Evolutionary conservation across 2,329 filamentous ascomycete species (phyloP), one percentile per base, ranked within the genome.

Genomic region (Mariannaea elegans): DNA sequence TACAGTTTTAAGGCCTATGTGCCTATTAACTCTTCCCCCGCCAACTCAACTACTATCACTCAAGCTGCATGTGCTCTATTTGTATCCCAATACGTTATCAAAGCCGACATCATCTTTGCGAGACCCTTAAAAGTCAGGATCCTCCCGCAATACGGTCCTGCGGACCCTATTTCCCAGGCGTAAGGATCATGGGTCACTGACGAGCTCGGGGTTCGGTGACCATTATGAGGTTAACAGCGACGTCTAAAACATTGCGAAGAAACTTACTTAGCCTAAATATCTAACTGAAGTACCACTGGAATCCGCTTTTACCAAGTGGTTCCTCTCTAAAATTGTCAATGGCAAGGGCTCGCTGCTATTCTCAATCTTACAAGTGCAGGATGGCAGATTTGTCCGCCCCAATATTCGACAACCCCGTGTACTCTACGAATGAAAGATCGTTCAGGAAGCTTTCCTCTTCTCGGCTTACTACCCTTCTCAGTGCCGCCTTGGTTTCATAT

Each of bases 281-380:
- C 77, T 85, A 65, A 81, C 82, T 4, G 79, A 78, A 5, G 84
- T 87, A 68, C 82, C 83, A 0, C 79, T 84, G 8, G 88, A 87
- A 2, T 85, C 86, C 2, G 77, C 84, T 14, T 89, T 89, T 61
- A 80, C 86, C 56, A 85, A 86, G 62, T 88, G 86, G 78, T 81
- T 86, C 65, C 80, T 84, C 42, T 76, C 87, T 41, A 77, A 78
- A 56, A 68, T 68, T 16, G 61, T 61, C 59, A 47, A 70, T 34
- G 68, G 65, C 29, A 64, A 71, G 27, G 78, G 75, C 31, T 80
- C 76, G 46, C 82, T 90, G 13, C 76, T 84, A 59, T 81, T 89
- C 71, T 84, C 88, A 56, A 82, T 91, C 55, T 90, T 87, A 0
- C 88, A 91, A 71, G 85, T 88, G 1, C 88, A 90, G 65, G 90